Percentiles rank a stretch among this genome's conserved stretches.
These are phyloP conservation scores for Backusella sp. DNA, from an alignment of 192 early-diverging fungal genomes.

Conservation along the genomic window DNA sequence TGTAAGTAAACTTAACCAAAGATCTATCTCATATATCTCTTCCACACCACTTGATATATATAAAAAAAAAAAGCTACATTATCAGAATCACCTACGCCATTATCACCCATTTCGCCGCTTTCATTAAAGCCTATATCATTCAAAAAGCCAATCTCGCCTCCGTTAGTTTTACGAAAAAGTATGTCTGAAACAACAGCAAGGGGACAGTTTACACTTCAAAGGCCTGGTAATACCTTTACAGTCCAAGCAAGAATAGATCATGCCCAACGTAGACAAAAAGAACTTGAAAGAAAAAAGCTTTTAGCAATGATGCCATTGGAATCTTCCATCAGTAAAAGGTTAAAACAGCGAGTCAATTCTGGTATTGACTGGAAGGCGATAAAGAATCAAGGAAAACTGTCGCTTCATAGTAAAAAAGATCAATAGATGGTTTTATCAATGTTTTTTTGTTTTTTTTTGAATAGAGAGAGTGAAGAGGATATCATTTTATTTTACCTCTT, in stretches of 20 bases:
- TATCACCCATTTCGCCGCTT: background rate
- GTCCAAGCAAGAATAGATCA: background rate
- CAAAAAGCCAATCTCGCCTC: background rate
- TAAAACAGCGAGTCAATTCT: background rate
- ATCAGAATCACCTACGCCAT: background rate
- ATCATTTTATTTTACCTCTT: background rate
- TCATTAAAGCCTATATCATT: background rate
- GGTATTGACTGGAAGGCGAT: background rate
- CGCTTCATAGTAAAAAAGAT: background rate
- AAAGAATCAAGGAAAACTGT: background rate
- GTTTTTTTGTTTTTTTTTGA: background rate
- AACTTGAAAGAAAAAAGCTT: background rate
- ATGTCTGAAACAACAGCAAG: constrained; percentile 1
- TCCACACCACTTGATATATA: background rate
- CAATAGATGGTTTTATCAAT: background rate
- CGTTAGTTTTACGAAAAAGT: background rate
- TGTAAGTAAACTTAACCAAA: background rate
- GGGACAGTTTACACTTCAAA: background rate
- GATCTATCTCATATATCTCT: background rate
- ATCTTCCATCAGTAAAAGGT: background rate
- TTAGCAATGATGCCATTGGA: background rate
- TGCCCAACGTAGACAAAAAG: background rate
- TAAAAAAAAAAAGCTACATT: background rate
- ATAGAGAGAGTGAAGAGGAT: background rate
- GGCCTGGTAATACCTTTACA: background rate